These are phyloP conservation scores for Fusarium aywerte DNA, from an alignment of 2,329 filamentous ascomycete genomes.

Conservation along the genomic window DNA sequence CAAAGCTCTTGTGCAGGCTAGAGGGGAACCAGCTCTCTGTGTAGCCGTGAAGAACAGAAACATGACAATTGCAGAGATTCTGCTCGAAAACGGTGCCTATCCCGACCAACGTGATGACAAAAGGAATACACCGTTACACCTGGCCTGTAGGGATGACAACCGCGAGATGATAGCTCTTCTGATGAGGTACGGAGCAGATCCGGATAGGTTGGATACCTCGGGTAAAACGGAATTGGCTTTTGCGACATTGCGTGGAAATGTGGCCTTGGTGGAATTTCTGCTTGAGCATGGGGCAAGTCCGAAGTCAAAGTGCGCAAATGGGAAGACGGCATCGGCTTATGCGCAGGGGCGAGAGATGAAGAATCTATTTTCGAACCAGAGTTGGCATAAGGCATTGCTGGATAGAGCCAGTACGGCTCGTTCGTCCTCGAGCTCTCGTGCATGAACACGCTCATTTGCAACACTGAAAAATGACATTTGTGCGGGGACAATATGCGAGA, in stretches of 20 bases:
- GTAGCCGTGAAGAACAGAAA: accelerated
- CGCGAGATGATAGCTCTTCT: neutral
- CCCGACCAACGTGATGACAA: neutral
- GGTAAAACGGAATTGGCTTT: neutral
- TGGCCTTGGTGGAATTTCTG: neutral
- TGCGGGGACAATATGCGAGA: too few species aligned
- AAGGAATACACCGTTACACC: neutral
- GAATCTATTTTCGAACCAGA: neutral
- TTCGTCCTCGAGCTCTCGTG: neutral
- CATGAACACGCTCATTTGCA: neutral
- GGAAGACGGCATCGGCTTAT: conserved; percentile 5
- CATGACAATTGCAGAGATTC: accelerated
- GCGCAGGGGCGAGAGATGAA: conserved; percentile 1
- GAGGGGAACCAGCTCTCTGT: neutral
- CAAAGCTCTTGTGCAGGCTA: accelerated
- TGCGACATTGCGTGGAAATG: neutral
- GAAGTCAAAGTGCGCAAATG: conserved; percentile 5
- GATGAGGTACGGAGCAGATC: neutral
- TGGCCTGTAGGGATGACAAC: neutral
- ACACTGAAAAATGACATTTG: too few species aligned
- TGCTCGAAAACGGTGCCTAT: neutral
- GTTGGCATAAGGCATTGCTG: neutral
- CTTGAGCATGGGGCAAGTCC: conserved; percentile 4
- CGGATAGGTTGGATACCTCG: accelerated
- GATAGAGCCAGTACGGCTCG: neutral